Evolutionary conservation across 1,284 basidiomycete species (phyloP).

Genomic region (Takashimella koratensis): DNA sequence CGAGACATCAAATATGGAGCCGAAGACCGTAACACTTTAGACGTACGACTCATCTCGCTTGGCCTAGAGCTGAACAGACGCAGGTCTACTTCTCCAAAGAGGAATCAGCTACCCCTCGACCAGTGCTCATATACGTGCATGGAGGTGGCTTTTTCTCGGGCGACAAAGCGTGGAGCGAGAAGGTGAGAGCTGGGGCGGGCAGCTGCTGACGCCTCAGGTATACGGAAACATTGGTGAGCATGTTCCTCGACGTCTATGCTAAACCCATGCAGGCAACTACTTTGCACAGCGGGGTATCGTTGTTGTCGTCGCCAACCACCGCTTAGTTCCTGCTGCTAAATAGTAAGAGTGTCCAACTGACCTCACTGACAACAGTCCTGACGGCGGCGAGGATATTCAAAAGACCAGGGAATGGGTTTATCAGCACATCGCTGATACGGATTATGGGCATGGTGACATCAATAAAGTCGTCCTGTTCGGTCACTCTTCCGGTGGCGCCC

Average conservation of each 20-base stretch:
- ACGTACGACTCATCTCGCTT: not conserved
- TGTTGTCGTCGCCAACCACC: conserved; percentile 6
- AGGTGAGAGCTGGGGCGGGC: conserved; percentile 3
- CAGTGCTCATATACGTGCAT: conserved; percentile 10
- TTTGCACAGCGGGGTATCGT: conserved; percentile 10
- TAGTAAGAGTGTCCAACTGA: conserved; percentile 1
- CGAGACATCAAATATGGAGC: not conserved
- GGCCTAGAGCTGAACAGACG: not conserved
- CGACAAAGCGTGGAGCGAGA: conserved; percentile 11
- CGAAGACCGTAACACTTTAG: conserved; percentile 1
- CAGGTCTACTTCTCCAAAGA: conserved; percentile 1
- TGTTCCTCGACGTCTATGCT: not conserved
- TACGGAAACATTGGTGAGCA: not conserved
- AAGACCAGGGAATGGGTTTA: conserved; percentile 8
- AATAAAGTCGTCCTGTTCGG: conserved; percentile 16
- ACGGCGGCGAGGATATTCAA: conserved; percentile 9
- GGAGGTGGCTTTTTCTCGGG: conserved; percentile 13
- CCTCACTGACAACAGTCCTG: not conserved
- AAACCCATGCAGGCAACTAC: conserved; percentile 1
- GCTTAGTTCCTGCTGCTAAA: conserved; percentile 5
- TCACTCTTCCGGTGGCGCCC: conserved; percentile 15
- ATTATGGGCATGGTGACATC: conserved; percentile 6
- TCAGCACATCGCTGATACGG: not conserved
- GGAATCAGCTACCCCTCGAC: not conserved
- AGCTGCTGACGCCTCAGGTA: not conserved